These are phyloP conservation scores for Hibiscus mutabilis DNA, from an alignment of 345 rosid species.

Conservation along the genomic window DNA sequence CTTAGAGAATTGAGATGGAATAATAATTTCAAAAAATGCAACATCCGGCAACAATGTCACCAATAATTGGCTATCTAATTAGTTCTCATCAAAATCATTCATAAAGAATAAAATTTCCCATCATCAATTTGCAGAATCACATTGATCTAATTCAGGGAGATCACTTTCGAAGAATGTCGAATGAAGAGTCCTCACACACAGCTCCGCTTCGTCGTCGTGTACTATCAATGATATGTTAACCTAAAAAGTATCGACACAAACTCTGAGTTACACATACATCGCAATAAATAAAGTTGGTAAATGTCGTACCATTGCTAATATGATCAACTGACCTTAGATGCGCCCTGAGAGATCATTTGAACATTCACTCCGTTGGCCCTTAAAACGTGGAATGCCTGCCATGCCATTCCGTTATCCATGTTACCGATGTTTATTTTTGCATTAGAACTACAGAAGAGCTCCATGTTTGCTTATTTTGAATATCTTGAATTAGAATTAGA, in stretches of 20 bases:
- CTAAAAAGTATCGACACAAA: slow-evolving; percentile 22
- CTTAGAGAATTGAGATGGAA: not conserved
- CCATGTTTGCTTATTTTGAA: slow-evolving; percentile 51
- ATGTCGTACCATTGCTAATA: slow-evolving; percentile 23
- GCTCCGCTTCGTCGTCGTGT: slow-evolving; percentile 73
- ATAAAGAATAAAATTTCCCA: not conserved
- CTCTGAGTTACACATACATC: not conserved
- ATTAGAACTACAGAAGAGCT: slow-evolving; percentile 52
- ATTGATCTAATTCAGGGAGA: slow-evolving; percentile 22
- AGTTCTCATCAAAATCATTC: not conserved
- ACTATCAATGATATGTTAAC: slow-evolving; percentile 91
- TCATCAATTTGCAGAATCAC: slow-evolving; percentile 5
- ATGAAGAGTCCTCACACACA: slow-evolving; percentile 79
- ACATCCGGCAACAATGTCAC: not conserved
- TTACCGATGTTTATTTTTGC: not conserved
- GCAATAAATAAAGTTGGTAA: not conserved
- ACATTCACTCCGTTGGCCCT: slow-evolving; percentile 79
- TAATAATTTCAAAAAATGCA: too few species aligned
- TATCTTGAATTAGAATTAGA: slow-evolving; percentile 4
- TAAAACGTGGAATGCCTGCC: slow-evolving; percentile 80
- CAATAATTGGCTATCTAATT: not conserved
- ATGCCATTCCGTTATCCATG: not conserved
- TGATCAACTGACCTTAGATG: slow-evolving; percentile 58
- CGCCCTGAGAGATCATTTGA: slow-evolving; percentile 99
- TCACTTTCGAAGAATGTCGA: slow-evolving; percentile 52